Evolutionary conservation across 345 rosid genomes (phyloP).

Genomic region (Geranium rotundifolium): DNA sequence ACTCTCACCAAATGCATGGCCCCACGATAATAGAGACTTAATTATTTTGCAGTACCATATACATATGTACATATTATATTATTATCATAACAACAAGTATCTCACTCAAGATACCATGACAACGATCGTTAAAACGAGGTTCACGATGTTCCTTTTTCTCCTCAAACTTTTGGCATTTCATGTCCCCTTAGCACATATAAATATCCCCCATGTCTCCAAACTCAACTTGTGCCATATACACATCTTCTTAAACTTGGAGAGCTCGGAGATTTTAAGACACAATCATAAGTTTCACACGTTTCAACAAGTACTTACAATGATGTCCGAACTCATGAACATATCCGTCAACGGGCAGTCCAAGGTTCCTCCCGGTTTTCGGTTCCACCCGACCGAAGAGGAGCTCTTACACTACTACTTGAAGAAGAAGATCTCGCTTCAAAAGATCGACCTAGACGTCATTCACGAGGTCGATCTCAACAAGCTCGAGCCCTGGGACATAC

Average conservation of each 20-base stretch:
- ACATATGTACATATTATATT: no score
- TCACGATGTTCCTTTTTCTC: background rate
- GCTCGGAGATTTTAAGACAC: background rate
- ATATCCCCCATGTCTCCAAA: background rate
- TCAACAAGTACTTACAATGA: no score
- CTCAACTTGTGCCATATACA: background rate
- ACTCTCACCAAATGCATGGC: no score
- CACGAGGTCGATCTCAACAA: conserved; percentile 26
- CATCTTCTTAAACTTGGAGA: background rate
- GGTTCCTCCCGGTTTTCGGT: conserved; percentile 30
- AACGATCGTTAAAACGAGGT: background rate
- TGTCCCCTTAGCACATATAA: background rate
- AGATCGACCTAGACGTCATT: conserved; percentile 26
- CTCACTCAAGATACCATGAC: background rate
- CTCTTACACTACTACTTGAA: conserved; percentile 26
- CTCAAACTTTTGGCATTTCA: background rate
- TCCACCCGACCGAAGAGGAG: conserved; percentile 30
- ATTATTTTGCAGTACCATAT: background rate
- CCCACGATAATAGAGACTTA: no score
- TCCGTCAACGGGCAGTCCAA: conserved; percentile 4
- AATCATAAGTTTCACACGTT: no score
- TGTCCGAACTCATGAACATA: background rate
- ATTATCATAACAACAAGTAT: no score
- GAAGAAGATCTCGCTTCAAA: conserved; percentile 18
- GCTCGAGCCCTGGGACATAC: conserved; percentile 32